Conservation (phyloP, 2,329 filamentous ascomycete genomes). For the Aspergillus sp. region DNA sequence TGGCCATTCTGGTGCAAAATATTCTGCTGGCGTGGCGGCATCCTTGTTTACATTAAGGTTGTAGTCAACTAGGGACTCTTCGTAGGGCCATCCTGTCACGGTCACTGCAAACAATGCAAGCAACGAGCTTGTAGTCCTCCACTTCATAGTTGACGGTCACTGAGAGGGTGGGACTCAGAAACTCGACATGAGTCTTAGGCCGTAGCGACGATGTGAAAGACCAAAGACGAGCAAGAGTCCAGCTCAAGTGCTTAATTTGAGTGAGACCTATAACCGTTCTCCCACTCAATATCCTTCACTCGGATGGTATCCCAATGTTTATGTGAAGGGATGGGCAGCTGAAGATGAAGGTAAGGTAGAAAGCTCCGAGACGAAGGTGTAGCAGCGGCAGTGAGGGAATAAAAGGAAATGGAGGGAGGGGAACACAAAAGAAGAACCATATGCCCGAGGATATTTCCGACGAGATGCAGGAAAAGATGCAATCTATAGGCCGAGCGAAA, state of each 20-base stretch:
- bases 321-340: conserved; percentile 1
- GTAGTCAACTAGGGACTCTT: conserved; percentile 52
- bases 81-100: conserved; percentile 45
- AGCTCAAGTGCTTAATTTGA: neutral
- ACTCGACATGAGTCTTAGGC: conserved; percentile 23
- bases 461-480: conserved; percentile 17
- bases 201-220: neutral
- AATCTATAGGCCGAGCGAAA: conserved; percentile 11
- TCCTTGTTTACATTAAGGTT: conserved; percentile 62
- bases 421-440: conserved; percentile 13
- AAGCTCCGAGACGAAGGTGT: conserved; percentile 7
- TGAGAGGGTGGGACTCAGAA: conserved; percentile 13
- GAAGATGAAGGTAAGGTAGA: conserved; percentile 7
- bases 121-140: conserved; percentile 25
- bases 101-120: conserved; percentile 29
- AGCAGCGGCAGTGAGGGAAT: conserved; percentile 16
- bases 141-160: conserved; percentile 30
- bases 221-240: neutral
- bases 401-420: conserved; percentile 10
- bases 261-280: neutral
- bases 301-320: neutral
- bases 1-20: conserved; percentile 56
- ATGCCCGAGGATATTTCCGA: conserved; percentile 22
- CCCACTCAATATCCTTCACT: conserved; percentile 10
- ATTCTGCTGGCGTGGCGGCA: conserved; percentile 58